Conservation (phyloP, 2,329 filamentous ascomycete genomes). For the Fusarium austroafricanum region DNA sequence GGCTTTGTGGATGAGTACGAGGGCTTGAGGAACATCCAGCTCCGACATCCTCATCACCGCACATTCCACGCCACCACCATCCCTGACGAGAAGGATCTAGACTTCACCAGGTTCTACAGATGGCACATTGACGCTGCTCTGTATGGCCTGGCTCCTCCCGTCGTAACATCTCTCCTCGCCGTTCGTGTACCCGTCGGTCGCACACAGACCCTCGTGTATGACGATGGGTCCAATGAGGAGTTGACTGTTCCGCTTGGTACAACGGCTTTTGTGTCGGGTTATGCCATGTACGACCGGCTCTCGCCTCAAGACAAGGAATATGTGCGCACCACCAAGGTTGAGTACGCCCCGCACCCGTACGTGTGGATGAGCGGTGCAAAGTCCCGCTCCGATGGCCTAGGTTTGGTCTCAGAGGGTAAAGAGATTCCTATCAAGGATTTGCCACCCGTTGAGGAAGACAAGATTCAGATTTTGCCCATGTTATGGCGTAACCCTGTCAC, state of each 20-base stretch:
- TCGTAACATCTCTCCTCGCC: conserved; percentile 78
- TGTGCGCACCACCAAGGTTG: conserved; percentile 72
- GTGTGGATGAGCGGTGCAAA: conserved; percentile 81
- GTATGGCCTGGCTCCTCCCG: conserved; percentile 79
- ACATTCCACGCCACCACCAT: conserved; percentile 78
- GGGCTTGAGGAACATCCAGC: conserved; percentile 73
- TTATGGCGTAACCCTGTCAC: conserved; percentile 82
- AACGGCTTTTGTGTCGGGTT: conserved; percentile 79
- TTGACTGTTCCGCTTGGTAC: conserved; percentile 78
- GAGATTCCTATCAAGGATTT: conserved; percentile 71
- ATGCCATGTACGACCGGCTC: conserved; percentile 76
- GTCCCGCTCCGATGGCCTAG: conserved; percentile 75
- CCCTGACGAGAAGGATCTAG: conserved; percentile 62
- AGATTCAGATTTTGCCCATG: conserved; percentile 80
- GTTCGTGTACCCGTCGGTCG: conserved; percentile 77
- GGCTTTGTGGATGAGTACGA: conserved; percentile 77
- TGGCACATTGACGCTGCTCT: conserved; percentile 86
- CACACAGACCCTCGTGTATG: conserved; percentile 75
- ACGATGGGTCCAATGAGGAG: conserved; percentile 75
- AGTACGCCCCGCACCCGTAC: conserved; percentile 84
- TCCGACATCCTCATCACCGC: conserved; percentile 81
- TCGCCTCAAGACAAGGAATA: conserved; percentile 75
- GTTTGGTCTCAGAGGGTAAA: conserved; percentile 73
- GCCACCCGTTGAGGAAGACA: conserved; percentile 71
- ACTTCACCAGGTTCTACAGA: conserved; percentile 72